Evolutionary conservation across 352 stramenopile genomes (phyloP).

Genomic region (Phytophthora crassamura): DNA sequence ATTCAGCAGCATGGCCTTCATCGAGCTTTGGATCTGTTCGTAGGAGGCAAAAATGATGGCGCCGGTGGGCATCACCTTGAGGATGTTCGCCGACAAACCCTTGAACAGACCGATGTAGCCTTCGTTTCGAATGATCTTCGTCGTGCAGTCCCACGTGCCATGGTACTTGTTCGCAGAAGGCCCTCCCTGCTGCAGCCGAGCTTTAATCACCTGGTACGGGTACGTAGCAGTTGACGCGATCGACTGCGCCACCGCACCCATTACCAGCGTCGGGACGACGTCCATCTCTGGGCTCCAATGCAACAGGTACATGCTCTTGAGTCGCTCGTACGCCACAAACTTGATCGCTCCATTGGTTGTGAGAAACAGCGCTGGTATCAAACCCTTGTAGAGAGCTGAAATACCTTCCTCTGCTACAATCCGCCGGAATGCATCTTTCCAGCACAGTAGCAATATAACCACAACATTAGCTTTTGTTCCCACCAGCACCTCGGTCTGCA

Average conservation of each 20-base stretch:
- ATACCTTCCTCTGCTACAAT: slow-evolving; percentile 96
- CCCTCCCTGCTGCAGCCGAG: slow-evolving; percentile 94
- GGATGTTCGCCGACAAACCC: slow-evolving; percentile 94
- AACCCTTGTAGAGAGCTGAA: slow-evolving; percentile 95
- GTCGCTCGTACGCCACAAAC: slow-evolving; percentile 84
- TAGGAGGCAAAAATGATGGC: slow-evolving; percentile 95
- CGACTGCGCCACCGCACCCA: slow-evolving; percentile 84
- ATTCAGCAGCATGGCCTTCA: slow-evolving; percentile 59
- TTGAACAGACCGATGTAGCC: slow-evolving; percentile 95
- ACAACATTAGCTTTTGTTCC: not conserved
- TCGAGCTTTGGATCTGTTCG: slow-evolving; percentile 75
- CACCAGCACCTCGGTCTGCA: not conserved
- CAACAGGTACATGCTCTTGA: slow-evolving; percentile 72
- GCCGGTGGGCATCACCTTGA: slow-evolving; percentile 96
- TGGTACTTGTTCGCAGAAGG: slow-evolving; percentile 84
- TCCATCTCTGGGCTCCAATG: slow-evolving; percentile 76
- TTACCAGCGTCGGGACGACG: slow-evolving; percentile 67
- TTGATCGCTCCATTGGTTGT: slow-evolving; percentile 98
- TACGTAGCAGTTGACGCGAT: slow-evolving; percentile 92
- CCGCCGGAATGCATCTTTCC: slow-evolving; percentile 89
- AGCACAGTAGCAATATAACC: slow-evolving; percentile 13
- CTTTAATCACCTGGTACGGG: slow-evolving; percentile 97
- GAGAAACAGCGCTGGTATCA: slow-evolving; percentile 95
- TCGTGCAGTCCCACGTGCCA: slow-evolving; percentile 91
- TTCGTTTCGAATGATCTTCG: slow-evolving; percentile 92